Percentiles rank a stretch among this genome's conserved stretches.
These are phyloP conservation scores for Kitagawia praeruptora DNA, from an alignment of 129 eudicot genomes.

Conservation along the genomic window DNA sequence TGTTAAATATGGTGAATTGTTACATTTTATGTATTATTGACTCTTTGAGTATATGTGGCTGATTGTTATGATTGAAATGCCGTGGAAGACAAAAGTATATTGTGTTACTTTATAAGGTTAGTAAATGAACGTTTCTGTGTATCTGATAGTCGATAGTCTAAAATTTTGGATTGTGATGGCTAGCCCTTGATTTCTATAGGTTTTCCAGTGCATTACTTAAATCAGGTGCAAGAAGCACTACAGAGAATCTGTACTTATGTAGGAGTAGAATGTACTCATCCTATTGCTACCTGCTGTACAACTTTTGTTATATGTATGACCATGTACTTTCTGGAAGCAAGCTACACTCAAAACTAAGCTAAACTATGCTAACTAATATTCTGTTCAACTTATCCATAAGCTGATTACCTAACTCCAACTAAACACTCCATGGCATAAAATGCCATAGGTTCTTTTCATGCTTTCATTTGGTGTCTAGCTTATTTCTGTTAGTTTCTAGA, in stretches of 20 bases:
- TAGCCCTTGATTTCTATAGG: background rate
- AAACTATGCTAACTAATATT: background rate
- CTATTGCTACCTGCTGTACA: background rate
- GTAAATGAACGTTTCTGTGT: background rate
- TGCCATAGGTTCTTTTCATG: background rate
- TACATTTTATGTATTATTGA: background rate
- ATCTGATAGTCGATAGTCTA: background rate
- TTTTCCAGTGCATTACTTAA: too few relatives aligned
- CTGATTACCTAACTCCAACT: background rate
- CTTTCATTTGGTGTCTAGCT: background rate
- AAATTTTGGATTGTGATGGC: background rate
- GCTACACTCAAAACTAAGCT: background rate
- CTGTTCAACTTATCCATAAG: background rate
- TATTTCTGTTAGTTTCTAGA: background rate
- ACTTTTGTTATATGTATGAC: background rate
- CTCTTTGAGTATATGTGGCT: background rate
- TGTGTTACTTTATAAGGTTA: background rate
- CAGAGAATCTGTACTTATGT: background rate
- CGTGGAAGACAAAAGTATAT: background rate
- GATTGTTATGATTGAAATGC: background rate
- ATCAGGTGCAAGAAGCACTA: background rate
- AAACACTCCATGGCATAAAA: background rate
- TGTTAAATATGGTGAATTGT: background rate
- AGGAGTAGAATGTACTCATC: background rate
- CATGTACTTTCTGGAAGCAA: background rate